These are phyloP conservation scores for Pestalotiopsis sp. DNA, from an alignment of 2,329 filamentous ascomycete species.

Conservation along the genomic window DNA sequence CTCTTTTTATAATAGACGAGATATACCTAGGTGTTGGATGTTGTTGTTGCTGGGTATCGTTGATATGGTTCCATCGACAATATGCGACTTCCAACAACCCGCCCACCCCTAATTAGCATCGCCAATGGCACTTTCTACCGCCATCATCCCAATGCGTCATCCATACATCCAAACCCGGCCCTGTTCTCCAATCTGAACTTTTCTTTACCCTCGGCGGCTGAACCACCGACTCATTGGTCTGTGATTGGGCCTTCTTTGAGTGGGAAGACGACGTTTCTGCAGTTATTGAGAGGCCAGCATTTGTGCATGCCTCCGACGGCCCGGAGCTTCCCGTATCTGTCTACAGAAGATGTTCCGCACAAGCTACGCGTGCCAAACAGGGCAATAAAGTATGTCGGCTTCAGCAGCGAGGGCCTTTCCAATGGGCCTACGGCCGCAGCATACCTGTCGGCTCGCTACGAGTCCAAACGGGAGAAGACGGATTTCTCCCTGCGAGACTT, in stretches of 20 bases:
- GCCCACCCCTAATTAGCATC: conserved; percentile 69
- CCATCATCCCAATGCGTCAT: conserved; percentile 62
- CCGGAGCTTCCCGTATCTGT: conserved; percentile 77
- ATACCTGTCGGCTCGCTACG: conserved; percentile 88
- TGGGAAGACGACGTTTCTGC: conserved; percentile 81
- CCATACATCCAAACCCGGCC: conserved; percentile 62
- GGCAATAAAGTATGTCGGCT: conserved; percentile 89
- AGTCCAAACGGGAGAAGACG: conserved; percentile 81
- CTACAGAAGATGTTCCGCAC: conserved; percentile 58
- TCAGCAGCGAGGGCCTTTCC: conserved; percentile 70
- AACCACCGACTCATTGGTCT: conserved; percentile 70
- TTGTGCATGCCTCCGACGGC: conserved; percentile 75
- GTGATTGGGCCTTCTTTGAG: conserved; percentile 78
- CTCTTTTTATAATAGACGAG: not conserved
- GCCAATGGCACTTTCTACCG: conserved; percentile 82
- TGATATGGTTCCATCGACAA: conserved; percentile 26
- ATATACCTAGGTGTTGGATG: not conserved
- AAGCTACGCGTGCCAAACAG: conserved; percentile 60
- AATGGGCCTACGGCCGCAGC: conserved; percentile 66
- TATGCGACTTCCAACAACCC: conserved; percentile 38
- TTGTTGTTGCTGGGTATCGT: not conserved
- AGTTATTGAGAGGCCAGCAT: conserved; percentile 75
- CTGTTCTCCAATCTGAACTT: conserved; percentile 75
- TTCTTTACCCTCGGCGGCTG: conserved; percentile 60
- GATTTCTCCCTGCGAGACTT: conserved; percentile 86